Evolutionary conservation across 2,329 filamentous ascomycete species (phyloP), one percentile per base, ranked within the genome.

Genomic region (Apiospora hydei): DNA sequence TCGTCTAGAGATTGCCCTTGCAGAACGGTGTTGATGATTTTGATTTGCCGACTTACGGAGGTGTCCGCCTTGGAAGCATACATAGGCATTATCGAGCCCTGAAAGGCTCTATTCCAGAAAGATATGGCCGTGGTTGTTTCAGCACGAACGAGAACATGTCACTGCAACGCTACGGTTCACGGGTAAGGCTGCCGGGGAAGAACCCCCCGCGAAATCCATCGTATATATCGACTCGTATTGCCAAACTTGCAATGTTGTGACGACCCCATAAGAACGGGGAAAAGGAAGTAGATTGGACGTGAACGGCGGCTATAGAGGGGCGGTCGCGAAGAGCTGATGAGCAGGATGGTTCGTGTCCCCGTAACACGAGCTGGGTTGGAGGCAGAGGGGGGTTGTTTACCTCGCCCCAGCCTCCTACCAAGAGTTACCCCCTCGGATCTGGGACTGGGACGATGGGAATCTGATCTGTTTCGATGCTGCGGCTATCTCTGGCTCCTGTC

Each of bases 281-380:
- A 26, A 53, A 47, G 16, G 49, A 13, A 30, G 30, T 34, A 38
- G 14, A 26, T 61, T 21, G 18, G 53, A 13, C 7, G 16, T 34
- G 26, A 61, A 21, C 6, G 7, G 53, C 34, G 53, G 30, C 53
- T 21, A 26, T 21, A 38, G 53, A 61, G 53, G 16, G 38, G 21
- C 11, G 41, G 5, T 8, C 18, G 57, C 34, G 18, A n/a, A 11
- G 57, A 41, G 57, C 57, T 41, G 34, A 64, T 41, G 21, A 41
- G 53, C 21, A 41, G 41, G 34, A 34, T 11, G 24, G 57, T 41
- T 64, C 21, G 57, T 64, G 57, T 64, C 57, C 18, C 30, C 18
- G 57, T 64, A 64, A 64, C 57, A 64, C 57, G 57, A 64, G 57
- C 57, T 64, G 57, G 57, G 3, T 26, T 21, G 21, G 30, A 21